A percentile compares a stretch with the other conserved stretches of the same genome.
Conservation (phyloP, 306 rosid genomes). For the Argentina anserina region DNA sequence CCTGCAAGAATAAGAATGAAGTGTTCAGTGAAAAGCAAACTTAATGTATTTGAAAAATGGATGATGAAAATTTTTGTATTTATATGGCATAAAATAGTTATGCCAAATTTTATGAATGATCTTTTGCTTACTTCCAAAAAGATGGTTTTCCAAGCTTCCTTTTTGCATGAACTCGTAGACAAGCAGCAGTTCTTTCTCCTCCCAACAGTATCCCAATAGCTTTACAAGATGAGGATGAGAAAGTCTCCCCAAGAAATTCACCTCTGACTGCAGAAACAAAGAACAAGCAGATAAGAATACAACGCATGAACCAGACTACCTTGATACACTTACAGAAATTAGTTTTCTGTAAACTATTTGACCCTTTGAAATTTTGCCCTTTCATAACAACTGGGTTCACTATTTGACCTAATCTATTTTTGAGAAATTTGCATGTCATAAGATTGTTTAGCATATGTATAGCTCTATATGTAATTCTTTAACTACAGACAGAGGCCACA, state of each 20-base stretch:
- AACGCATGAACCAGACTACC: not conserved
- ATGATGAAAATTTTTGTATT: no score
- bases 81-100: no score
- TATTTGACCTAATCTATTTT: not conserved
- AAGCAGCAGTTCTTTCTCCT: slow-evolving; percentile 72
- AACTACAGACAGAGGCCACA: slow-evolving; percentile 1
- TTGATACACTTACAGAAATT: not conserved
- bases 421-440: not conserved
- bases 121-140: slow-evolving; percentile 80
- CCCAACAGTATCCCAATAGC: slow-evolving; percentile 82
- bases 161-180: slow-evolving; percentile 91
- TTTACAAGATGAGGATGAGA: slow-evolving; percentile 92
- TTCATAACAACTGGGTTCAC: not conserved
- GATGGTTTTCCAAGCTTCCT: slow-evolving; percentile 88
- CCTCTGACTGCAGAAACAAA: slow-evolving; percentile 74
- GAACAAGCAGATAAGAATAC: slow-evolving; percentile 8
- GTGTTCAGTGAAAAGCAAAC: slow-evolving; percentile 9
- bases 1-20: slow-evolving; percentile 46
- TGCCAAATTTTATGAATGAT: slow-evolving; percentile 8
- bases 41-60: not conserved
- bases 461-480: not conserved
- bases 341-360: no score
- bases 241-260: slow-evolving; percentile 77
- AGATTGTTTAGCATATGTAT: not conserved
- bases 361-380: no score